Base-by-base conservation (phyloP, 805 yeast species). In the Candida pini region DNA sequence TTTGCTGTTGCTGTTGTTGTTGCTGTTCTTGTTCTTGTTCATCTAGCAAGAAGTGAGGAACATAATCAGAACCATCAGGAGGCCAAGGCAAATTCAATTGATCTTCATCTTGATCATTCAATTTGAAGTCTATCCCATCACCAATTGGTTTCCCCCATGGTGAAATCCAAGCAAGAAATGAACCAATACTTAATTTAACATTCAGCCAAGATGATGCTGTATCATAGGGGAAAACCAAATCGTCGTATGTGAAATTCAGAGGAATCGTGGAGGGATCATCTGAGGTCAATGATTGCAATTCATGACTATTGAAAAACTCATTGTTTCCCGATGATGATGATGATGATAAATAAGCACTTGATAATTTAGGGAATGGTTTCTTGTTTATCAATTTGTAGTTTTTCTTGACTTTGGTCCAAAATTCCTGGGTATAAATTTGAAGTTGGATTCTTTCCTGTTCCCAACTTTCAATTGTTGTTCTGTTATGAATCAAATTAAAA, bases 381-480 rank as follows among this genome's bases (percentile, higher is more conserved):
- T 45, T 38, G 40, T 73, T 66, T 5, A 73, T 49, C 34, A 34
- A 48, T 38, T 44, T 37, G 56, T 64, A 76, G 45, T 71, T 78
- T 33, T 49, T 49, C 36, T 66, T 60, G 18, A 74, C 66, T 47
- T 59, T 70, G 26, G 41, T 49, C 76, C 76, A 81, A 36, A 83
- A 61, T 30, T 71, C 60, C 28, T 69, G 76, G 2, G 72, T 68
- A 34, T 73, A 67, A 38, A 77, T 72, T 43, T 82, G 82, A 3
- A 77, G 63, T 34, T 77, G 87, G 2, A 86, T 66, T 45, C 97
- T 69, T 45, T 92, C 97, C 57, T 66, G 57, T 50, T 90, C 97
- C 98, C 98, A 90, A 2, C 71, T 65, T 60, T 90, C 98, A 34
- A 90, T 89, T 53, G 86, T 95, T 1, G 97, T 79, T 72, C 74